These are phyloP conservation scores for Pseudonitzschia multistriata DNA, from an alignment of 108 stramenopile species.

Conservation along the genomic window DNA sequence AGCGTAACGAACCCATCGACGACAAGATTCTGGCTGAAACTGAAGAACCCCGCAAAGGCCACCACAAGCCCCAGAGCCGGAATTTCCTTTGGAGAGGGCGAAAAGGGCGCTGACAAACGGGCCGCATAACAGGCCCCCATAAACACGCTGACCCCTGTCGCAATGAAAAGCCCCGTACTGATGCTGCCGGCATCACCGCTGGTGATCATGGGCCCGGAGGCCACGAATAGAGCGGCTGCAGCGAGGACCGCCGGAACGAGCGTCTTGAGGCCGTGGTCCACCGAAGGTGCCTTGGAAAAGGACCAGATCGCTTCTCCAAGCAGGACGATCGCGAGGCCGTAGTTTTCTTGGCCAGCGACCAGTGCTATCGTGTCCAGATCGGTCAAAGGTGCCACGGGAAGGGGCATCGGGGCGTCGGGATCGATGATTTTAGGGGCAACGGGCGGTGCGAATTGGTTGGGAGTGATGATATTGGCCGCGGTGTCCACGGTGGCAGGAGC, in stretches of 20 bases:
- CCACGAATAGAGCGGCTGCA: slow-evolving; percentile 53
- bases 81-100: slow-evolving; percentile 83
- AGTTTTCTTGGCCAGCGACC: slow-evolving; percentile 87
- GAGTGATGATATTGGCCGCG: not conserved
- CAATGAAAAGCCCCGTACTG: slow-evolving; percentile 69
- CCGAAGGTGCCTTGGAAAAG: slow-evolving; percentile 66
- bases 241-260: slow-evolving; percentile 69
- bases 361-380: slow-evolving; percentile 60
- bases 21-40: slow-evolving; percentile 79
- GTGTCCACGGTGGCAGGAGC: not conserved
- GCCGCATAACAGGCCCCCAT: slow-evolving; percentile 72
- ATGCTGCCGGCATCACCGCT: slow-evolving; percentile 64
- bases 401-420: slow-evolving; percentile 1
- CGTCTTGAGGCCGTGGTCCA: slow-evolving; percentile 68
- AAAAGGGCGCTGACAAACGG: slow-evolving; percentile 61
- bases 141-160: slow-evolving; percentile 59
- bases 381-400: slow-evolving; percentile 5
- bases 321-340: slow-evolving; percentile 76
- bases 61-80: slow-evolving; percentile 77
- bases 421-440: not conserved
- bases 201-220: slow-evolving; percentile 83
- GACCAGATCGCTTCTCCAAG: slow-evolving; percentile 84
- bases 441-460: slow-evolving; percentile 3
- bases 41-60: slow-evolving; percentile 81
- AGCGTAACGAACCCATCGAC: slow-evolving; percentile 79